These are phyloP conservation scores for Daedalea quercina DNA, from an alignment of 768 basidiomycete genomes.

Conservation along the genomic window DNA sequence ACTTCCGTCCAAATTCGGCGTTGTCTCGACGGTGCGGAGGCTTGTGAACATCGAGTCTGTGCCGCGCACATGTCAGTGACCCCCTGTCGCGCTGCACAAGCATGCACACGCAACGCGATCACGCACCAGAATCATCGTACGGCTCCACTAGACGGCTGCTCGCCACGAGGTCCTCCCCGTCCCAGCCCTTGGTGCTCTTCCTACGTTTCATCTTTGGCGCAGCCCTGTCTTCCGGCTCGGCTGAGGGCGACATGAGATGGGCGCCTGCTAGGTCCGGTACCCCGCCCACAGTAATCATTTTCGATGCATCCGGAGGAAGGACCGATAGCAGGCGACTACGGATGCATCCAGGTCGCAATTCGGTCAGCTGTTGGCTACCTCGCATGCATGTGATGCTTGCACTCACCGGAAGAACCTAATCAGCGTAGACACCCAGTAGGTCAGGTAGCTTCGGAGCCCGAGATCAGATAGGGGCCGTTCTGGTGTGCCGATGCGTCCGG, in stretches of 20 bases:
- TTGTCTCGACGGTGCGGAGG: conserved; percentile 52
- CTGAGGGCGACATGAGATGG: conserved; percentile 16
- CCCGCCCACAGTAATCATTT: conserved; percentile 35
- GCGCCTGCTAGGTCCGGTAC: conserved; percentile 20
- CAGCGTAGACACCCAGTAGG: conserved; percentile 81
- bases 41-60: conserved; percentile 49
- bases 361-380: not conserved
- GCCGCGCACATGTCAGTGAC: not conserved
- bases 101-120: not conserved
- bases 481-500: conserved; percentile 81
- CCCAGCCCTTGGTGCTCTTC: conserved; percentile 62
- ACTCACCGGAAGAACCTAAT: conserved; percentile 74
- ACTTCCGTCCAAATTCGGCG: conserved; percentile 55
- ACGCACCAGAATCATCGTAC: conserved; percentile 17
- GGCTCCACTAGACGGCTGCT: conserved; percentile 10
- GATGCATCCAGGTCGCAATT: not conserved
- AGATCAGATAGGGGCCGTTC: conserved; percentile 94
- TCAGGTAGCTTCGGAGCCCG: conserved; percentile 83
- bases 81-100: not conserved
- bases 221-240: conserved; percentile 13
- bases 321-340: conserved; percentile 51
- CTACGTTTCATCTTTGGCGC: conserved; percentile 32
- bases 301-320: conserved; percentile 45
- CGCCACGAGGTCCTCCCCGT: conserved; percentile 47
- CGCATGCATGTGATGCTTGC: not conserved